Evolutionary conservation across 116 monocot species (phyloP).

Genomic region (Iris pallida): DNA sequence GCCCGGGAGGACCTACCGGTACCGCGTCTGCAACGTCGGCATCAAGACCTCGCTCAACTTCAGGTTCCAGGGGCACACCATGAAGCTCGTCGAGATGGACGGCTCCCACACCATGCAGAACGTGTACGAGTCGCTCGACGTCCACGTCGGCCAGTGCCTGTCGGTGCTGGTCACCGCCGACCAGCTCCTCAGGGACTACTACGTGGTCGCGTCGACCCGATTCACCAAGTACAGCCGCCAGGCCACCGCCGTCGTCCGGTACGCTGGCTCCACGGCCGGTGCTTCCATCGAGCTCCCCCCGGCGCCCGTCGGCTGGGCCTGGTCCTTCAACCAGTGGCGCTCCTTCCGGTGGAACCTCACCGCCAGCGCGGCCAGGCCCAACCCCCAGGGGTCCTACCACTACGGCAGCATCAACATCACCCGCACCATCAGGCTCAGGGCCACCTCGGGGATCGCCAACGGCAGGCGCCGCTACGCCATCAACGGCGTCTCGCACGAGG

Average conservation of each 20-base stretch:
- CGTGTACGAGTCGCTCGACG: constrained; percentile 56
- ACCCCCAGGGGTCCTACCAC: constrained; percentile 84
- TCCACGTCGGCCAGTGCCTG: constrained; percentile 77
- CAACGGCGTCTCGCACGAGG: constrained; percentile 60
- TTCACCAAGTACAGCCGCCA: constrained; percentile 36
- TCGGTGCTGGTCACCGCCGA: constrained; percentile 72
- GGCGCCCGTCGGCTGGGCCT: constrained; percentile 58
- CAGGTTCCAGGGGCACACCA: constrained; percentile 49
- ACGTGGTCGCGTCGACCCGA: constrained; percentile 59
- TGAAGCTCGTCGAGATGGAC: constrained; percentile 81
- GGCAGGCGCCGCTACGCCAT: constrained; percentile 56
- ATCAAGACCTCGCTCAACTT: constrained; percentile 65
- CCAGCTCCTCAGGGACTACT: constrained; percentile 51
- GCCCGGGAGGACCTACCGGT: constrained; percentile 56
- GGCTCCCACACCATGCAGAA: constrained; percentile 79
- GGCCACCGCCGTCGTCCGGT: constrained; percentile 48
- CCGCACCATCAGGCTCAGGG: constrained; percentile 51
- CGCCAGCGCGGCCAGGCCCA: constrained; percentile 74
- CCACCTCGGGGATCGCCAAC: constrained; percentile 21
- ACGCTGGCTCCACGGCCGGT: constrained; percentile 62
- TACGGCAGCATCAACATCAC: constrained; percentile 78
- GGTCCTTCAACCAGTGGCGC: constrained; percentile 67
- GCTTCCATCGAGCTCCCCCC: constrained; percentile 32
- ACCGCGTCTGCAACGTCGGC: constrained; percentile 73
- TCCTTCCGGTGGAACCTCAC: constrained; percentile 81